Evolutionary conservation across 192 early-diverging fungal species (phyloP), one percentile per base, ranked within the genome.

Genomic region (Linnemannia hyalina): DNA sequence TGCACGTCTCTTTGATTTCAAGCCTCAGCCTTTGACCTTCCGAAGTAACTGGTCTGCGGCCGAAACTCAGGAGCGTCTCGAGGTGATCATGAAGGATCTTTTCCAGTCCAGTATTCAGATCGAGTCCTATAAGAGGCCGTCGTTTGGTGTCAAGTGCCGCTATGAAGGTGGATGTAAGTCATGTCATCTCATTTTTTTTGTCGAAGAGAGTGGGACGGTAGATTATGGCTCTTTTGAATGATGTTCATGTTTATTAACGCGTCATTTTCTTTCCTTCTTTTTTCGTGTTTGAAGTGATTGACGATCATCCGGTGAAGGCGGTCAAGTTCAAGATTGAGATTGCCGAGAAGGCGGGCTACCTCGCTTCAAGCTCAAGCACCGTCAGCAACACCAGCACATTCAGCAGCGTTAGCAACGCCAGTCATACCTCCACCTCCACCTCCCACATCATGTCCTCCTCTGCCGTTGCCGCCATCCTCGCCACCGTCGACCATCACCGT

Each of bases 251-350:
- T 32, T 32, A 20, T 32, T 49, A 29, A n/a, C 49, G 15, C 5
- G 49, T 42, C 18, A 11, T 35, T 35, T 38, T 32, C 42, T 6
- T 46, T 54, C 16, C 38, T 29, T 54, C 16, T 26, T 29, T 15
- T 41, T 29, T 47, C 7, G 5, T 49, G 38, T 41, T 35, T 29
- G 18, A 46, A 85, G 83, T 81, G 2, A 77, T 86, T 10, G 70
- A 78, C 29, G 69, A 70, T 6, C 84, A 86, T 16, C 47, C 52
- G 4, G 79, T 42, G 0, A 86, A 86, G 52, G 65, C 84, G 4
- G 84, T 86, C 60, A 86, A 86, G 75, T 86, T 86, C 76, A 86
- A 86, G 74, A 74, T 86, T 29, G 84, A 86, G 35, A 73, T 86
- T 29, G 41, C 49, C 2, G 84, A 86, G 52, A 86, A 81, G 26